Percentiles rank a stretch among this genome's conserved stretches.
Evolutionary conservation across 129 eudicot species (phyloP).

Genomic region (Daucus carota): DH1_v3.0 NC_030386.2:37552001-37552500

Average conservation of each 20-base stretch:
- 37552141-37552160: background rate
- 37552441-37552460: slow-evolving; percentile 83
- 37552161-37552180: background rate
- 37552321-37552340: background rate
- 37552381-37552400: slow-evolving; percentile 17
- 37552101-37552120: background rate
- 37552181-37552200: background rate
- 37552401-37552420: slow-evolving; percentile 95
- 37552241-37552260: background rate
- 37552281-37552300: background rate
- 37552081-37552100: background rate
- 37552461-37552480: slow-evolving; percentile 63
- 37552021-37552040: background rate
- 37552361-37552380: background rate
- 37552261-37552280: background rate
- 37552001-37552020: background rate
- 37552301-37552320: background rate
- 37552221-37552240: background rate
- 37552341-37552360: background rate
- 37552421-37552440: slow-evolving; percentile 79
- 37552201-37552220: background rate
- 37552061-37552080: background rate
- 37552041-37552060: background rate
- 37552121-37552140: background rate
- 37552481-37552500: slow-evolving; percentile 73